phyloP scores from a whole-genome alignment of 2,329 filamentous ascomycete genomes.

The Paraphoma chrysanthemicola region DNA sequence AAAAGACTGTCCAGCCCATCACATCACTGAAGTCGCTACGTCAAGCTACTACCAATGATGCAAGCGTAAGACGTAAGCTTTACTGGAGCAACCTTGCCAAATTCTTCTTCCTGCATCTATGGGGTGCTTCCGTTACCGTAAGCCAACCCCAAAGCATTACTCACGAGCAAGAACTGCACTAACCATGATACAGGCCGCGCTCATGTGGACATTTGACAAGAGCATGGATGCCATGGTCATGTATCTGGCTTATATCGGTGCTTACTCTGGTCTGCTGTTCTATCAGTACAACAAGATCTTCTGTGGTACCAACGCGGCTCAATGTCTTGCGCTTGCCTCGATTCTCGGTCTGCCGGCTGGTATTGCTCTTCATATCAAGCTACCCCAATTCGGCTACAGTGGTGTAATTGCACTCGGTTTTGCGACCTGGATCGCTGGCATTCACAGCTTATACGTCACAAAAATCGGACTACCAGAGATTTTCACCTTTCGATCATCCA shows the following conservation, averaged over 20 bases:
- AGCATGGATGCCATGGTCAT: slow-evolving; percentile 52
- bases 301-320: slow-evolving; percentile 55
- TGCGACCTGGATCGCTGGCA: slow-evolving; percentile 58
- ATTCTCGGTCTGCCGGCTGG: slow-evolving; percentile 56
- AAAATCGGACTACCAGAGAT: slow-evolving; percentile 35
- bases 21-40: slow-evolving; percentile 51
- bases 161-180: no score
- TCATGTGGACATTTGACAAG: slow-evolving; percentile 59
- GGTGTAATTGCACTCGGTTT: slow-evolving; percentile 55
- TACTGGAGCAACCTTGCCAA: slow-evolving; percentile 59
- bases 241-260: slow-evolving; percentile 57
- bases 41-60: slow-evolving; percentile 51
- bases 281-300: slow-evolving; percentile 58
- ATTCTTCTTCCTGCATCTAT: slow-evolving; percentile 59
- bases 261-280: slow-evolving; percentile 61
- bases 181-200: slow-evolving; percentile 18
- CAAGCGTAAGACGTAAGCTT: slow-evolving; percentile 52
- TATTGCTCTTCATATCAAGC: slow-evolving; percentile 48
- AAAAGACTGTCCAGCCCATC: slow-evolving; percentile 49
- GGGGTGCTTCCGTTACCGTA: slow-evolving; percentile 57
- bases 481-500: slow-evolving; percentile 27
- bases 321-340: slow-evolving; percentile 53
- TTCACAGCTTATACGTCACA: slow-evolving; percentile 53
- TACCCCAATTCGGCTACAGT: slow-evolving; percentile 51
- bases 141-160: no score